Evolutionary conservation across 306 rosid species (phyloP).

Genomic region (Gastrolobium villosum): DNA sequence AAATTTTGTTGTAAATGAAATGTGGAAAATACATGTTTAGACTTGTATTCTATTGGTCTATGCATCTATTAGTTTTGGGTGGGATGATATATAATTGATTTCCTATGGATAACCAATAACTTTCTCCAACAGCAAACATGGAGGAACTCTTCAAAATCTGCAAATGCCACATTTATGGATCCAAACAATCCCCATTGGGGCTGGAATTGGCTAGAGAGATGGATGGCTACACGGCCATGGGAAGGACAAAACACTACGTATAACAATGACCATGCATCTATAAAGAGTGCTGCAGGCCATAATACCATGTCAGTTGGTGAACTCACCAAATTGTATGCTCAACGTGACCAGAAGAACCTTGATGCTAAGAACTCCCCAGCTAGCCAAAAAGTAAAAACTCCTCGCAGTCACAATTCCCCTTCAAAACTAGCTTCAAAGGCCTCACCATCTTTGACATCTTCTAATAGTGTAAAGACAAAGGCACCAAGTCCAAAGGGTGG

Average conservation of each 20-base stretch:
- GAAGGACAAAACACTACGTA: slow-evolving; percentile 64
- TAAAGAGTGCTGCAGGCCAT: slow-evolving; percentile 52
- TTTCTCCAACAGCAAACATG: slow-evolving; percentile 64
- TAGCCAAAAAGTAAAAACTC: slow-evolving; percentile 52
- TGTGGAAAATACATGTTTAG: background rate
- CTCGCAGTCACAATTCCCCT: slow-evolving; percentile 57
- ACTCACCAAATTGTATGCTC: slow-evolving; percentile 68
- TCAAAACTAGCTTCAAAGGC: slow-evolving; percentile 50
- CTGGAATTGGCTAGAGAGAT: slow-evolving; percentile 96
- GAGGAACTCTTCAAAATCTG: slow-evolving; percentile 72
- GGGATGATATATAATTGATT: slow-evolving; percentile 3
- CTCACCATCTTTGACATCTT: slow-evolving; percentile 46
- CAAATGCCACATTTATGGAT: slow-evolving; percentile 77
- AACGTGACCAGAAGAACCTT: slow-evolving; percentile 51
- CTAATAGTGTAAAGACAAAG: slow-evolving; percentile 43
- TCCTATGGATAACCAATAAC: slow-evolving; percentile 16
- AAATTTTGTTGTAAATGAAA: background rate
- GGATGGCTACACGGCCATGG: slow-evolving; percentile 95
- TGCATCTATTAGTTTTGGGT: background rate
- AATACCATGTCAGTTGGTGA: slow-evolving; percentile 66
- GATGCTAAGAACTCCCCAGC: slow-evolving; percentile 53
- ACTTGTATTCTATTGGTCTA: background rate
- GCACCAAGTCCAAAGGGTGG: slow-evolving; percentile 48
- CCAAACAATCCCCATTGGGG: slow-evolving; percentile 94
- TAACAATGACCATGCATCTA: slow-evolving; percentile 55